phyloP scores from a whole-genome alignment of 2,329 filamentous ascomycete species.

The Aspergillus ibericus region DNA sequence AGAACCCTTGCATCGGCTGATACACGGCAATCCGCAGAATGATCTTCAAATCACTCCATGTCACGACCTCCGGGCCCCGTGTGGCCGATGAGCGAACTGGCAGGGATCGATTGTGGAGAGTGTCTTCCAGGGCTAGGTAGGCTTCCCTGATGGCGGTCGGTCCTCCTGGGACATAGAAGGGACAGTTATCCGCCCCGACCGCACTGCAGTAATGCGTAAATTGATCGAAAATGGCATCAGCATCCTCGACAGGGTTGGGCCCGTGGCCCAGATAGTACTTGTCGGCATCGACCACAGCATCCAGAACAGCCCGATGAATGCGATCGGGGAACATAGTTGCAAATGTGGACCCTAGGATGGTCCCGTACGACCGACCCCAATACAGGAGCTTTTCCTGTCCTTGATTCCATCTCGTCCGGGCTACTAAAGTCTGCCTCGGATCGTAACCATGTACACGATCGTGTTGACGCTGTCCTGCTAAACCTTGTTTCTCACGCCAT shows the following conservation, averaged over 20 bases:
- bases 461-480: conserved; percentile 17
- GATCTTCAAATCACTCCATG: conserved; percentile 36
- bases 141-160: conserved; percentile 28
- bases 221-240: conserved; percentile 37
- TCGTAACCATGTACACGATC: conserved; percentile 23
- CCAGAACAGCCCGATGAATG: conserved; percentile 32
- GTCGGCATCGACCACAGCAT: conserved; percentile 40
- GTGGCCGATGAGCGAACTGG: conserved; percentile 30
- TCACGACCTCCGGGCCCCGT: conserved; percentile 37
- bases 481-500: conserved; percentile 38
- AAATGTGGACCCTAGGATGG: conserved; percentile 49
- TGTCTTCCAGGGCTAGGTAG: conserved; percentile 25
- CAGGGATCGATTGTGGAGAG: conserved; percentile 28
- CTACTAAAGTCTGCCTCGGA: conserved; percentile 18
- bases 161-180: conserved; percentile 31
- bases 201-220: conserved; percentile 35
- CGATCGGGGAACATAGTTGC: conserved; percentile 47
- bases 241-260: conserved; percentile 29
- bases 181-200: conserved; percentile 29
- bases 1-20: conserved; percentile 32
- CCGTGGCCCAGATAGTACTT: conserved; percentile 33
- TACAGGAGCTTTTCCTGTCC: conserved; percentile 37
- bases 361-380: conserved; percentile 50
- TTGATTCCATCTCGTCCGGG: conserved; percentile 30
- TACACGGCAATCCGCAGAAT: conserved; percentile 34